Percentiles rank a stretch among this genome's conserved stretches.
These are phyloP conservation scores for Setomelanomma holmii DNA, from an alignment of 2,329 filamentous ascomycete species.

Conservation along the genomic window DNA sequence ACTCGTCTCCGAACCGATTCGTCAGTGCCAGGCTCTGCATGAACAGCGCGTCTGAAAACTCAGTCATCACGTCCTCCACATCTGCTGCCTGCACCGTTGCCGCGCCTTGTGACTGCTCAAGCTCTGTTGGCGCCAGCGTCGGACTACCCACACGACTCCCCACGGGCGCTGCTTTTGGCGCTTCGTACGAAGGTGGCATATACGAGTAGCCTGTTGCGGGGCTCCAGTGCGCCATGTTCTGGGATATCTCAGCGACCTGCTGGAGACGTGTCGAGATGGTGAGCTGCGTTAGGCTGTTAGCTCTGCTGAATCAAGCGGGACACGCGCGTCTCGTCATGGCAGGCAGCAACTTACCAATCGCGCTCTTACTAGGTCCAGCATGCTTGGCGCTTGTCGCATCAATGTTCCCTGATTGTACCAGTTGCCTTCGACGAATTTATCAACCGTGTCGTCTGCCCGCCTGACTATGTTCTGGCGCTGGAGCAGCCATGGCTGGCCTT, in stretches of 20 bases:
- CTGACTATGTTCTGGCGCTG: constrained; percentile 44
- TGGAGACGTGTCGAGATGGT: constrained; percentile 63
- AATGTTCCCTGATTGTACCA: constrained; percentile 68
- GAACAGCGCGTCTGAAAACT: constrained; percentile 45
- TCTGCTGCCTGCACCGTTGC: constrained; percentile 16
- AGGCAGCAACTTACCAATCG: constrained; percentile 55
- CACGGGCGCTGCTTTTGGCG: constrained; percentile 35
- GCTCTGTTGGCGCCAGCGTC: constrained; percentile 31
- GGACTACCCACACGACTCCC: constrained; percentile 42
- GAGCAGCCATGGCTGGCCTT: constrained; percentile 63
- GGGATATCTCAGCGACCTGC: constrained; percentile 62
- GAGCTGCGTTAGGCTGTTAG: constrained; percentile 50
- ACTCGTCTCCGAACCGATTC: constrained; percentile 64
- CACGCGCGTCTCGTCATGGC: background rate
- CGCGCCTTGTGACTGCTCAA: constrained; percentile 32
- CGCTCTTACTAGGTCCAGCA: constrained; percentile 64
- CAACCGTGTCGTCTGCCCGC: constrained; percentile 43
- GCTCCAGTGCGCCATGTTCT: constrained; percentile 63
- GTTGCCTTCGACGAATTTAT: constrained; percentile 62
- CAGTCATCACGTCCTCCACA: constrained; percentile 22
- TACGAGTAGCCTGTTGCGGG: constrained; percentile 68
- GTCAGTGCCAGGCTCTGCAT: constrained; percentile 59
- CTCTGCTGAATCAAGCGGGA: constrained; percentile 3
- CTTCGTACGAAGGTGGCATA: constrained; percentile 56
- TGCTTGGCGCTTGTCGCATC: constrained; percentile 67